These are phyloP conservation scores for Colletotrichum chlorophyti DNA, from an alignment of 2,329 filamentous ascomycete species.

Conservation along the genomic window DNA sequence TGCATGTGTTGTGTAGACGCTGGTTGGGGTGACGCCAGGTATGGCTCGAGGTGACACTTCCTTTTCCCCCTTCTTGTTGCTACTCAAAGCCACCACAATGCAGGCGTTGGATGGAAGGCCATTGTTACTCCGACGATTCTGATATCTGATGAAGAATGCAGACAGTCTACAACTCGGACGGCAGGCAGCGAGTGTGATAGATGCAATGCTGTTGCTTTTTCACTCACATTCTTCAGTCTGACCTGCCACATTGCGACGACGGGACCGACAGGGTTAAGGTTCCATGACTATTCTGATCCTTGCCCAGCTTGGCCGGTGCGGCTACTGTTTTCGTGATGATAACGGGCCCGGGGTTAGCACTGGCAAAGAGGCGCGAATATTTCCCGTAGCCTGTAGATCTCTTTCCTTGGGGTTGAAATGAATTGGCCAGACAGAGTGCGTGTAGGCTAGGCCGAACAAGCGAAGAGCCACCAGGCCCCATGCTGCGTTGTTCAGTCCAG, in stretches of 20 bases:
- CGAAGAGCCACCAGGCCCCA: slow-evolving; percentile 18
- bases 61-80: no score
- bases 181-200: slow-evolving; percentile 15
- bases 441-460: slow-evolving; percentile 9
- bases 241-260: slow-evolving; percentile 29
- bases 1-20: background rate
- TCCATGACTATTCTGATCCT: slow-evolving; percentile 27
- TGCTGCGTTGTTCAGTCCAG: slow-evolving; percentile 21
- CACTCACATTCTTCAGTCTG: slow-evolving; percentile 28
- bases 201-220: slow-evolving; percentile 19
- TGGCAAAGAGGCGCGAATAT: slow-evolving; percentile 25
- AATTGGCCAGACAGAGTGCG: slow-evolving; percentile 12
- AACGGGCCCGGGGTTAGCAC: slow-evolving; percentile 20
- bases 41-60: no score
- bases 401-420: slow-evolving; percentile 17
- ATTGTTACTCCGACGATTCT: slow-evolving; percentile 18
- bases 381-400: slow-evolving; percentile 27
- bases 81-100: slow-evolving; percentile 5
- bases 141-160: slow-evolving; percentile 27
- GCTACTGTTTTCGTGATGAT: slow-evolving; percentile 27
- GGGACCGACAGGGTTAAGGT: slow-evolving; percentile 28
- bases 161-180: no score
- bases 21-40: slow-evolving; percentile 8
- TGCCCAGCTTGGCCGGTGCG: slow-evolving; percentile 25
- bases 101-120: slow-evolving; percentile 1